Evolutionary conservation across 805 yeast genomes (phyloP).

Genomic region (Suhomyces kilbournensis): DNA sequence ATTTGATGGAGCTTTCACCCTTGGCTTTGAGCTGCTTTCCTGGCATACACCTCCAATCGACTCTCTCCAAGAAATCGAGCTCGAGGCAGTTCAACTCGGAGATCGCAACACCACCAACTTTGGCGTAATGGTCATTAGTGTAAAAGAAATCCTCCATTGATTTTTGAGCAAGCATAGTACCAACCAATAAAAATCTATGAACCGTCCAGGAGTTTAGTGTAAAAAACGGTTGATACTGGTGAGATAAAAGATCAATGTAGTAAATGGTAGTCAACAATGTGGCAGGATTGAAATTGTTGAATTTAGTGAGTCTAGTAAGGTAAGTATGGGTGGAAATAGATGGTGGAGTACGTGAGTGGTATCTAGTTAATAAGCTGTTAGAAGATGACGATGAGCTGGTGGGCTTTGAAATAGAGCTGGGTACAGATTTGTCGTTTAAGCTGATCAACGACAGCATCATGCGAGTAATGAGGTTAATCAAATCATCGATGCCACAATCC

Average conservation of each 20-base stretch:
- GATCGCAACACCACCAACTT: slow-evolving; percentile 89
- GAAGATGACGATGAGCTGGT: slow-evolving; percentile 17
- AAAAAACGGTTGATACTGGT: slow-evolving; percentile 70
- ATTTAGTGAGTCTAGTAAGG: slow-evolving; percentile 70
- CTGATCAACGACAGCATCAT: slow-evolving; percentile 75
- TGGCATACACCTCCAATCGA: slow-evolving; percentile 60
- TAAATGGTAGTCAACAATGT: slow-evolving; percentile 80
- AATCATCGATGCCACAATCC: slow-evolving; percentile 65
- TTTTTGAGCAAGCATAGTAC: slow-evolving; percentile 87
- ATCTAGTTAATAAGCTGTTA: slow-evolving; percentile 60
- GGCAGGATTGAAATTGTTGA: slow-evolving; percentile 81
- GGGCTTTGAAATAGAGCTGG: slow-evolving; percentile 29
- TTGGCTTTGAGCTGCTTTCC: slow-evolving; percentile 24
- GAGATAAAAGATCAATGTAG: slow-evolving; percentile 81
- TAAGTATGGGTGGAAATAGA: slow-evolving; percentile 78
- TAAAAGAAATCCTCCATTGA: slow-evolving; percentile 92
- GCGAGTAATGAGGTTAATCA: slow-evolving; percentile 69
- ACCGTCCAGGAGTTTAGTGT: slow-evolving; percentile 89
- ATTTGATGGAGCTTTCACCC: slow-evolving; percentile 20
- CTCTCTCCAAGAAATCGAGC: slow-evolving; percentile 78
- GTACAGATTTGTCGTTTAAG: slow-evolving; percentile 63
- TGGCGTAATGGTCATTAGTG: slow-evolving; percentile 90
- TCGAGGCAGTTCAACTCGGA: slow-evolving; percentile 84
- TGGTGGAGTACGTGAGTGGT: slow-evolving; percentile 93
- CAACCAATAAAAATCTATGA: slow-evolving; percentile 85